Evolutionary conservation across 2,329 filamentous ascomycete genomes (phyloP), one percentile per base, ranked within the genome.

Genomic region (Colletotrichum cuscutae): DNA sequence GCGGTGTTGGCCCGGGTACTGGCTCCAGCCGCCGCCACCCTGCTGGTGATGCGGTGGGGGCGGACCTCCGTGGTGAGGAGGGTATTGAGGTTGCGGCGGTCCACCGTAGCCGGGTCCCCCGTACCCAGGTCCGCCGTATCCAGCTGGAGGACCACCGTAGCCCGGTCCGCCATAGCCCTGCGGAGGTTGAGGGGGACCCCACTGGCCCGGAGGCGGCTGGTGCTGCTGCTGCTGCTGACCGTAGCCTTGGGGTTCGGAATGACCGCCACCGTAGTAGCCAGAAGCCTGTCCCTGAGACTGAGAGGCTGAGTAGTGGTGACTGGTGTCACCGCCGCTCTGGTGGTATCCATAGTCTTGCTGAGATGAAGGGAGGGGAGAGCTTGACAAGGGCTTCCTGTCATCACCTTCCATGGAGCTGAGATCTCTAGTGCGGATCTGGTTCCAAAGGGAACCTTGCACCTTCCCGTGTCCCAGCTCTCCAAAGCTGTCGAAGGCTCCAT

Each of bases 381-480:
- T 78, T 3, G 85, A 85, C 35, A 82, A 74, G 65, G 82, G 77
- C 52, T 83, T 81, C 24, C 82, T 82, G 71, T 89, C 85, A 4
- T 82, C 81, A 2, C 86, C 88, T 53, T 84, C 85, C 86, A 90
- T 87, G 13, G 88, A 87, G 64, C 85, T 83, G 13, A 91, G 79
- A 74, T 92, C 90, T 71, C 90, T 85, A 3, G 86, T 88, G 75
- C 88, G 86, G 67, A 92, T 89, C 77, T 92, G 88, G 11, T 86
- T 86, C 89, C 90, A 92, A 5, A 92, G 84, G 0, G 88, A 89
- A 5, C 88, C 89, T 0, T 87, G 83, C 1, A 89, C 89, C 76
- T 89, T 90, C 28, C 90, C 89, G 76, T 90, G 88, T 12, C 88
- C 88, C 19, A 82, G 78, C 64, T 84, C 81, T 56, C 82, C 80